These are phyloP conservation scores for Salix caprea DNA, from an alignment of 345 rosid genomes.

Conservation along the genomic window DNA sequence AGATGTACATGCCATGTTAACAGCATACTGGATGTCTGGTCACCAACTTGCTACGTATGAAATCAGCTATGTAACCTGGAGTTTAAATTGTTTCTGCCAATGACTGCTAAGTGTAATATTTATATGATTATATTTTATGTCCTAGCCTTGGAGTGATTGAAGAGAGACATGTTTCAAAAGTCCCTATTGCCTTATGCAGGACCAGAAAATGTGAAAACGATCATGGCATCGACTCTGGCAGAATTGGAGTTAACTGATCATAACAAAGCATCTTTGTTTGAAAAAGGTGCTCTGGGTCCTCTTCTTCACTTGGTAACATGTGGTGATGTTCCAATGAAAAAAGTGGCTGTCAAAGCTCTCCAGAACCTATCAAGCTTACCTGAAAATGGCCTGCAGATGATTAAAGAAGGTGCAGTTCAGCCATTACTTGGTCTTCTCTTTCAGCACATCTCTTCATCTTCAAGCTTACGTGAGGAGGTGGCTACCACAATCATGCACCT, in stretches of 20 bases:
- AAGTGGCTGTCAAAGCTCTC: conserved; percentile 48
- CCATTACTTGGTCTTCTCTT: conserved; percentile 50
- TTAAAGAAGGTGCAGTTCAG: conserved; percentile 50
- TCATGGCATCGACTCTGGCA: conserved; percentile 50
- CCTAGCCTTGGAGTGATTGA: not conserved
- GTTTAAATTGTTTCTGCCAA: not conserved
- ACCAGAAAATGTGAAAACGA: conserved; percentile 44
- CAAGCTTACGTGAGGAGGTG: conserved; percentile 46
- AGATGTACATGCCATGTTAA: not conserved
- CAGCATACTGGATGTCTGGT: not conserved
- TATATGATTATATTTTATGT: not conserved
- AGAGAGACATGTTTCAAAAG: not conserved
- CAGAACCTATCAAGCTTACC: conserved; percentile 49
- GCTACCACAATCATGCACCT: conserved; percentile 53
- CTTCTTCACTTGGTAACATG: conserved; percentile 46
- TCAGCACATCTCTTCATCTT: conserved; percentile 34
- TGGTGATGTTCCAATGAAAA: conserved; percentile 34
- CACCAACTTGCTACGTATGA: not conserved
- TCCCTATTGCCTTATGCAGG: conserved; percentile 36
- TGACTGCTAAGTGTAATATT: not conserved
- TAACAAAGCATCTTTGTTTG: conserved; percentile 48
- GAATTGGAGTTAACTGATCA: conserved; percentile 64
- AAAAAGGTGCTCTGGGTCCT: conserved; percentile 47
- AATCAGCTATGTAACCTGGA: not conserved
- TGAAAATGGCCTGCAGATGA: conserved; percentile 53